Evolutionary conservation across 1,284 basidiomycete genomes (phyloP), one percentile per base, ranked within the genome.

Genomic region (Anthracocystis setariae): DNA sequence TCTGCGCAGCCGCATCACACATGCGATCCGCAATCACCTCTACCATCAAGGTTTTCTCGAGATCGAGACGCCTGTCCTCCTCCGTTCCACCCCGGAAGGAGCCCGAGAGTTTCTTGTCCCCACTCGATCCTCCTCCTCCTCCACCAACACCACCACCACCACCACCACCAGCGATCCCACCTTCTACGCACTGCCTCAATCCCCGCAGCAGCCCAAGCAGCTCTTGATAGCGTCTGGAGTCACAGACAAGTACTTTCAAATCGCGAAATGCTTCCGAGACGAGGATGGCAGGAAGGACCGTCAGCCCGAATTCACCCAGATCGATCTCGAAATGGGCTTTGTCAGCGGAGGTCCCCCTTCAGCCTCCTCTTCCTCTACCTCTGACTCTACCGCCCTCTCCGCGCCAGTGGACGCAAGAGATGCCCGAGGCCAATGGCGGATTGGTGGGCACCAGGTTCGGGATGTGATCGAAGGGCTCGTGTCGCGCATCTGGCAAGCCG

Each of bases 291-390:
- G 94, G 59, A 93, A 91, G 83, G 94, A 97, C 84, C 88, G 94
- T 27, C 94, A 97, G 81, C 93, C 94, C 0, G 94, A 97, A 84
- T 97, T 97, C 84, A 97, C 94, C 20, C 94, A 97, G 85, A 87
- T 97, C 68, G 94, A 97, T 88, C 84, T 97, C 69, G 94, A 97
- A 85, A 94, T 97, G 92, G 92, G 91, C 2, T 97, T 92, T 84
- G 90, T 96, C 24, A 90, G 90, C 20, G 96, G 94, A 12, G 74
- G 82, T 2, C 65, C 82, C 84, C 88, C 64, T 86, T 2, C 65
- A 82, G 84, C 88, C 64, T 86, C 90, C 43, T 20, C n/a, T 27
- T 8, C 2, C 40, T 10, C 10, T 23, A 21, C 23, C 40, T 10
- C 7, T 24, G 5, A 1, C 40, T 10, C 10, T 23, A 21, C 23